phyloP scores from a whole-genome alignment of 2,329 filamentous ascomycete genomes.

The Calonectria hawksworthii region DNA sequence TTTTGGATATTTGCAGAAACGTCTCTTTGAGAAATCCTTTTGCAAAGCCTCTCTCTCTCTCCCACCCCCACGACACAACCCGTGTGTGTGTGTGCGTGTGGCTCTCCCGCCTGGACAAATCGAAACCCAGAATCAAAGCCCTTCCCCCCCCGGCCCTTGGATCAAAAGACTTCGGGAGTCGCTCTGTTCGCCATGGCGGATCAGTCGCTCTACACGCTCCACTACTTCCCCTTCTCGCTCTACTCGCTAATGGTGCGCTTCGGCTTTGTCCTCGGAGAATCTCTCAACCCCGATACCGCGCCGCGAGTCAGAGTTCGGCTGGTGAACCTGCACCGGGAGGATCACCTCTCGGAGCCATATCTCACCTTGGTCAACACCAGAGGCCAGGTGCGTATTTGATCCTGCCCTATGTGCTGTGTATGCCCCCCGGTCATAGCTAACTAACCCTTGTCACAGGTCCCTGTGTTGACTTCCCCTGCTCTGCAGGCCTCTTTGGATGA shows the following conservation, averaged over 20 bases:
- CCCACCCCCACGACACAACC: background rate
- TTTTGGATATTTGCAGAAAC: background rate
- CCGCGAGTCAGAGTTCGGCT: constrained; percentile 44
- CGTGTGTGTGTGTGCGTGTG: background rate
- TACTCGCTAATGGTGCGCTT: constrained; percentile 51
- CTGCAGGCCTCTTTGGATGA: constrained; percentile 42
- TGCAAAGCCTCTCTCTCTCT: background rate
- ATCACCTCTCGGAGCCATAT: constrained; percentile 47
- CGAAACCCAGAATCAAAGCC: background rate
- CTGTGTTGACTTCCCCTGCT: constrained; percentile 44
- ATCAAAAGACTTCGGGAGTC: background rate
- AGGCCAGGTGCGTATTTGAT: constrained; percentile 44
- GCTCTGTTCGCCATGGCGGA: constrained; percentile 31
- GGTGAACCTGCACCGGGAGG: constrained; percentile 44
- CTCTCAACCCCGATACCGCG: constrained; percentile 41
- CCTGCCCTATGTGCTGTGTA: background rate
- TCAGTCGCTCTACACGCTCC: constrained; percentile 43
- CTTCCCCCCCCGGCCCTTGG: background rate
- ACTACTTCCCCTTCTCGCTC: constrained; percentile 49
- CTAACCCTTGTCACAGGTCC: constrained; percentile 40
- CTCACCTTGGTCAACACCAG: constrained; percentile 45
- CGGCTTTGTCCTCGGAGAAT: constrained; percentile 43
- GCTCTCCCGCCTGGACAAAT: background rate
- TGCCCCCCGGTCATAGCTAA: background rate
- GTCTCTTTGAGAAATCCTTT: background rate